Evolutionary conservation across 257 asterid species (phyloP).

Genomic region (Solanum tarijense): DNA sequence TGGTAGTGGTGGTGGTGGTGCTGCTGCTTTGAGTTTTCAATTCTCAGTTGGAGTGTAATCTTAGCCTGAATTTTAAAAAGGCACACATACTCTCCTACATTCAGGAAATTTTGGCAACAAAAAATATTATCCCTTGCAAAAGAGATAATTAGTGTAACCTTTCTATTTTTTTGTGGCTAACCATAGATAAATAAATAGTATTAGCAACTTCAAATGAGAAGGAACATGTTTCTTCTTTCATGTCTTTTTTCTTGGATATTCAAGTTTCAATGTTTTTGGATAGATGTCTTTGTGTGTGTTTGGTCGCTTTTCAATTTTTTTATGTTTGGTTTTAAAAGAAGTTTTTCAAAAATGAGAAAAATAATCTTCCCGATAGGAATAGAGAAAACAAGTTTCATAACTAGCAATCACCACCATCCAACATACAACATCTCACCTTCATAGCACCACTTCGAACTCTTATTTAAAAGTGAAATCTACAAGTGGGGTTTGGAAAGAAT

Average conservation of each 20-base stretch:
- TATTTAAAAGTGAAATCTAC: background rate
- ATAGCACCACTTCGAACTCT: background rate
- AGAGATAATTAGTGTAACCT: background rate
- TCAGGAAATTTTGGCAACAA: background rate
- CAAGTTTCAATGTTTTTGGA: background rate
- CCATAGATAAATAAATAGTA: background rate
- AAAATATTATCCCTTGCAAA: background rate
- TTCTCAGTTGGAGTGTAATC: background rate
- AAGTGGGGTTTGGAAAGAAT: background rate
- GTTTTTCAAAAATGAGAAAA: background rate
- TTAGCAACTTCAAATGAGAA: background rate
- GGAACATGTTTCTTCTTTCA: background rate
- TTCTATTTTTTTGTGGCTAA: background rate
- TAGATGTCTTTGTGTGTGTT: background rate
- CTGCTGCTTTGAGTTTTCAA: background rate
- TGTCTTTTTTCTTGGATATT: background rate
- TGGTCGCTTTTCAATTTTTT: background rate
- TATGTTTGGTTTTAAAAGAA: background rate
- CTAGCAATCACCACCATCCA: background rate
- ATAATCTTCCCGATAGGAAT: background rate
- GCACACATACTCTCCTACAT: background rate
- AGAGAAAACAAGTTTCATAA: background rate
- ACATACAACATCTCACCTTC: background rate
- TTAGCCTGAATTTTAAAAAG: background rate
- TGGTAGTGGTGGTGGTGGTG: background rate